A percentile compares a stretch with the other conserved stretches of the same genome.
Conservation (phyloP, 768 basidiomycete species). For the Kwoniella sp. region DNA sequence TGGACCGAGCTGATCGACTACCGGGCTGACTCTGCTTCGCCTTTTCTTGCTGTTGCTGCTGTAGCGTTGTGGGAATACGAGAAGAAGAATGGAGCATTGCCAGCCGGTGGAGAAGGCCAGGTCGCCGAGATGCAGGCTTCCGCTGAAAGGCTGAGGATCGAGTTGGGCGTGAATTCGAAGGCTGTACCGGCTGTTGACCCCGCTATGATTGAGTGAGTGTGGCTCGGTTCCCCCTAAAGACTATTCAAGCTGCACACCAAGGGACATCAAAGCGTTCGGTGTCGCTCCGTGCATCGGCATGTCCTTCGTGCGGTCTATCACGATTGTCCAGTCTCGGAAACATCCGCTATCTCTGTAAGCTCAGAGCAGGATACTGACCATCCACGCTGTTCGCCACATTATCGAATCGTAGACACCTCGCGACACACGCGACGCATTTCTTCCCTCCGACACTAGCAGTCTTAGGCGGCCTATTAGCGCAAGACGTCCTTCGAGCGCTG, state of each 20-base stretch:
- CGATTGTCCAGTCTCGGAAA: too few relatives aligned
- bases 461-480: slow-evolving; percentile 88
- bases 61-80: slow-evolving; percentile 85
- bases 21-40: background rate
- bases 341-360: too few relatives aligned
- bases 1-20: too few relatives aligned
- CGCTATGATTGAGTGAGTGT: slow-evolving; percentile 66
- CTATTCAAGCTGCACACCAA: too few relatives aligned
- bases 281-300: too few relatives aligned
- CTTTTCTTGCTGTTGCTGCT: background rate
- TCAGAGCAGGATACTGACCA: too few relatives aligned
- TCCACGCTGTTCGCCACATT: background rate
- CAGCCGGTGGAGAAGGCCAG: slow-evolving; percentile 60
- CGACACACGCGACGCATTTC: slow-evolving; percentile 74
- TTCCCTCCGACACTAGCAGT: slow-evolving; percentile 94
- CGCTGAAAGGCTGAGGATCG: slow-evolving; percentile 63
- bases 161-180: slow-evolving; percentile 66
- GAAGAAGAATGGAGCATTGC: slow-evolving; percentile 65
- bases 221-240: too few relatives aligned
- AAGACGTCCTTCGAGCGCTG: slow-evolving; percentile 89
- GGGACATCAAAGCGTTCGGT: too few relatives aligned
- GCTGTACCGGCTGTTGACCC: slow-evolving; percentile 57
- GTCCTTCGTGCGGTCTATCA: too few relatives aligned
- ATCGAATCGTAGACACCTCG: slow-evolving; percentile 62
- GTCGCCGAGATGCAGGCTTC: slow-evolving; percentile 9